Evolutionary conservation across 2,329 filamentous ascomycete genomes (phyloP), one percentile per base, ranked within the genome.

Genomic region (Ophiostoma sp.): DNA sequence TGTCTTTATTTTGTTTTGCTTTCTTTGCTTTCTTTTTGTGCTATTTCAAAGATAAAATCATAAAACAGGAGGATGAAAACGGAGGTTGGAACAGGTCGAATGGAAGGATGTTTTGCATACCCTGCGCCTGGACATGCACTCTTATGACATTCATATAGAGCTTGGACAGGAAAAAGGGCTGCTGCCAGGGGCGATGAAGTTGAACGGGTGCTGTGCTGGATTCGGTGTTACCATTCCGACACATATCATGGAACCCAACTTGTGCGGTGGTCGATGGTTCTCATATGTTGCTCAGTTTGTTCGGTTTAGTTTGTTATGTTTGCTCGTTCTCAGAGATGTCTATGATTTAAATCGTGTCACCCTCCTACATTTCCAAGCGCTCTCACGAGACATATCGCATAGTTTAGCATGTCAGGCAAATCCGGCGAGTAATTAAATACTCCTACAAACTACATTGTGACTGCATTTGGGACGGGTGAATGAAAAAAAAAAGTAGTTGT

Each of bases 341-440:
- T 63, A 41, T 62, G 58, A 4, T 63, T 63, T 18, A 41, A 42
- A 41, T 40, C 40, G 16, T 42, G 38, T 63, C 60, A 42, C 14
- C 60, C 36, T 62, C 11, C 16, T 63, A 63, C 16, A 42, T 27
- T 63, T 40, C 36, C 18, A 18, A 27, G 11, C 44, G 60, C 60
- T 40, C 40, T 41, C n/a, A 63, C n/a, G 8, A 18, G 60, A 38
- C 16, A 42, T 42, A 11, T 42, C 6, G 40, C 36, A 42, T 62
- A 63, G 38, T 18, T 44, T 40, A 62, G 58, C 58, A 62, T 41
- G 58, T 62, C 58, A 62, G 58, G 58, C 58, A 62, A 62, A 62
- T 41, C 41, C 36, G 58, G 58, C 58, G 58, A 41, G 58, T 41
- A 27, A 41, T 62, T 62, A 14, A 42, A 5, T 41, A 41, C 38